Conservation (phyloP, 345 rosid species). For the Salix exigua region DNA sequence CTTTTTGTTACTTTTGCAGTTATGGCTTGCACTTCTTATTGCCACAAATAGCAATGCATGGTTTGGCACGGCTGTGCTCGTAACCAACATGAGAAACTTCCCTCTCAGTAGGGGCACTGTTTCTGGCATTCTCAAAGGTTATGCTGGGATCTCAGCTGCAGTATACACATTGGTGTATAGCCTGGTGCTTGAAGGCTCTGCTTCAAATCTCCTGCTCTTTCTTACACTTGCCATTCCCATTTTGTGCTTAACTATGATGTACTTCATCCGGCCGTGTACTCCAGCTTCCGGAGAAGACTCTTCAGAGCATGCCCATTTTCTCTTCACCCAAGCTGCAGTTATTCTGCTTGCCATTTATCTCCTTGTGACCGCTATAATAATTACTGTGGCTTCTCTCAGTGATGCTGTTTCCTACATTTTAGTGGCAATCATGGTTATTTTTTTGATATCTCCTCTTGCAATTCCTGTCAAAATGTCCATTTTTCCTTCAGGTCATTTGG, state of each 20-base stretch:
- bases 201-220: constrained; percentile 56
- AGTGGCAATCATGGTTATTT: constrained; percentile 50
- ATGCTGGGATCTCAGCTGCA: constrained; percentile 59
- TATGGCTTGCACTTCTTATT: constrained; percentile 59
- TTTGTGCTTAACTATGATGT: constrained; percentile 52
- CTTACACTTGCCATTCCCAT: constrained; percentile 56
- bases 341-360: constrained; percentile 50
- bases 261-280: constrained; percentile 53
- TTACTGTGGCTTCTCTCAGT: constrained; percentile 37
- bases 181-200: constrained; percentile 47
- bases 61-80: constrained; percentile 61
- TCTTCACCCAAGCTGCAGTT: constrained; percentile 47
- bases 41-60: constrained; percentile 63
- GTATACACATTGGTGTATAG: constrained; percentile 56
- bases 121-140: constrained; percentile 68
- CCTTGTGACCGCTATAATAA: constrained; percentile 39
- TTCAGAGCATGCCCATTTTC: constrained; percentile 43
- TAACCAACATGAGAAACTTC: constrained; percentile 75
- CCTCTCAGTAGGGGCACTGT: constrained; percentile 58
- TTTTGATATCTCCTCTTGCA: constrained; percentile 62
- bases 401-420: constrained; percentile 38
- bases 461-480: constrained; percentile 61
- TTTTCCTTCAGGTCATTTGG: constrained; percentile 7
- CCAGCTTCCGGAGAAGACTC: constrained; percentile 51
- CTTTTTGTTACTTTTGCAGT: constrained; percentile 27